Evolutionary conservation across 768 basidiomycete species (phyloP).

Genomic region (Gymnopilus dilepis): DNA sequence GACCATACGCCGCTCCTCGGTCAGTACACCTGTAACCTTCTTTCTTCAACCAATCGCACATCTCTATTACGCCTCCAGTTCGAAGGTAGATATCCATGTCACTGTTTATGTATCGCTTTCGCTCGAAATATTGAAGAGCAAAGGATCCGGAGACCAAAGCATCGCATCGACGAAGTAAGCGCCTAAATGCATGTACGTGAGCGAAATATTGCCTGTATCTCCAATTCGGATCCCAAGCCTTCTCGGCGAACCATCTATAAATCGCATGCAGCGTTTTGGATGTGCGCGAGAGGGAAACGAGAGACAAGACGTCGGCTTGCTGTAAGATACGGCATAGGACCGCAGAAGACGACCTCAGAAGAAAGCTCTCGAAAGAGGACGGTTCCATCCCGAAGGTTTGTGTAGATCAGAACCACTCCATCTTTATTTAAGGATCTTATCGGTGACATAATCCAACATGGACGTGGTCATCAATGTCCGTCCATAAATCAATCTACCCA

Average conservation of each 20-base stretch:
- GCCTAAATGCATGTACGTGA: neutral
- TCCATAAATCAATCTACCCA: too few relatives aligned
- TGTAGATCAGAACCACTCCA: too few relatives aligned
- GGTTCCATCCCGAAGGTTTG: too few relatives aligned
- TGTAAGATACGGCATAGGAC: too few relatives aligned
- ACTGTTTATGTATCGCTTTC: neutral
- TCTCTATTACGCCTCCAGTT: neutral
- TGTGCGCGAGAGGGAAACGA: neutral
- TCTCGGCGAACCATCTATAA: neutral
- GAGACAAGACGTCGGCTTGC: neutral
- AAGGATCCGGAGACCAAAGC: neutral
- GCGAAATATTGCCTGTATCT: neutral
- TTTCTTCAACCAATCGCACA: neutral
- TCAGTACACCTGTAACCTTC: neutral
- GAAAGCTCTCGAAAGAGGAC: too few relatives aligned
- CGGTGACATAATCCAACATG: too few relatives aligned
- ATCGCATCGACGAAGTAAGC: neutral
- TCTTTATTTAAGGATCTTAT: too few relatives aligned
- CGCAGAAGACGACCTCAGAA: too few relatives aligned
- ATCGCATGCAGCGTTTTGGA: neutral
- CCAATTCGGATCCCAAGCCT: neutral
- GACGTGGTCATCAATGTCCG: too few relatives aligned
- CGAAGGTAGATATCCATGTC: neutral
- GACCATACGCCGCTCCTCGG: neutral
- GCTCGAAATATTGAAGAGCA: neutral